Evolutionary conservation across 371 early-diverging fungal species (phyloP).

Genomic region (Batrachochytrium dendrobatidis): DNA sequence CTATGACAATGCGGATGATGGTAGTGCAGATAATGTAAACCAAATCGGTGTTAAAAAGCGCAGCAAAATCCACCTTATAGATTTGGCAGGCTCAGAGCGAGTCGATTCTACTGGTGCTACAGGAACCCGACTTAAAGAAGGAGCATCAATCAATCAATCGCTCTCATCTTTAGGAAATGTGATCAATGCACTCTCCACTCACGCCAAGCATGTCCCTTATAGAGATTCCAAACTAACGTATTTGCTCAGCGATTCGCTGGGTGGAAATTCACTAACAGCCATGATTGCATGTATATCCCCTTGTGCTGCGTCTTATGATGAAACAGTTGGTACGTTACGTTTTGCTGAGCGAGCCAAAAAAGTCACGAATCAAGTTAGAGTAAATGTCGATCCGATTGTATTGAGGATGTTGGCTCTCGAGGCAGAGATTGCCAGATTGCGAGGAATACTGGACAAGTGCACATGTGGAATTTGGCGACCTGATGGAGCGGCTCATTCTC

Average conservation of each 20-base stretch:
- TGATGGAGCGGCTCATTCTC: no score
- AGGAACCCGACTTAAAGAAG: slow-evolving; percentile 50
- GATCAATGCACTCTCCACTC: slow-evolving; percentile 43
- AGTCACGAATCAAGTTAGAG: slow-evolving; percentile 20
- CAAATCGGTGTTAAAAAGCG: slow-evolving; percentile 12
- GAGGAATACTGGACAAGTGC: neutral
- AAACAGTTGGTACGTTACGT: slow-evolving; percentile 24
- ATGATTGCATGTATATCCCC: slow-evolving; percentile 30
- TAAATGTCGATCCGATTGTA: slow-evolving; percentile 27
- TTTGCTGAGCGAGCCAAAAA: slow-evolving; percentile 37
- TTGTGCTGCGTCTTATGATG: slow-evolving; percentile 14
- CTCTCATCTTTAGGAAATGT: slow-evolving; percentile 48
- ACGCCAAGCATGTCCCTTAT: slow-evolving; percentile 27
- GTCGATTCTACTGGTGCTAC: slow-evolving; percentile 41
- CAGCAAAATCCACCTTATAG: slow-evolving; percentile 31
- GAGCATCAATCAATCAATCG: slow-evolving; percentile 47
- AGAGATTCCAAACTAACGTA: slow-evolving; percentile 88
- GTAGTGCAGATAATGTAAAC: neutral
- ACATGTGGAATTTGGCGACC: no score
- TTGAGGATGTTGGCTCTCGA: slow-evolving; percentile 10
- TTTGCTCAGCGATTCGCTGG: slow-evolving; percentile 88
- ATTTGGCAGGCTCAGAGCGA: slow-evolving; percentile 43
- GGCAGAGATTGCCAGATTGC: neutral
- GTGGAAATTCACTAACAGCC: slow-evolving; percentile 62
- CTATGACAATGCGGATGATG: neutral